Conservation (phyloP, 331 rosid species). For the Arachis monticola region DNA sequence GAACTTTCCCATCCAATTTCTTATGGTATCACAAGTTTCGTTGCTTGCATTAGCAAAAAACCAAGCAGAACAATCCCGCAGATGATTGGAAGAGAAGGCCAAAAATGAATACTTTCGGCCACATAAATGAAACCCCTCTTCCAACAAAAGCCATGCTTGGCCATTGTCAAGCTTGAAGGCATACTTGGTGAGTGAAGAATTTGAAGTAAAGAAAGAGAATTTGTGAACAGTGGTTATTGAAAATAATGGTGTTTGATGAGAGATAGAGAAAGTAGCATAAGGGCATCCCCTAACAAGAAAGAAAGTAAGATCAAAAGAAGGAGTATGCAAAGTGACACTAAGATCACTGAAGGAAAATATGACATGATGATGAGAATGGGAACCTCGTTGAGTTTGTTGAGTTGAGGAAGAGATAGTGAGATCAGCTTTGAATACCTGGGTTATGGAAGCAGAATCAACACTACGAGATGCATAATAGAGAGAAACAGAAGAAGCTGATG, state of each 20-base stretch:
- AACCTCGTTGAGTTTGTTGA: not conserved
- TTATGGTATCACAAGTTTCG: conserved; percentile 38
- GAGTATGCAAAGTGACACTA: not conserved
- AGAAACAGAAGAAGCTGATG: too few species aligned
- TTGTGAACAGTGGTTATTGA: too few species aligned
- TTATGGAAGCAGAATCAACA: conserved; percentile 40
- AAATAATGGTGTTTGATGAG: too few species aligned
- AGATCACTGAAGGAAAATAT: conserved; percentile 45
- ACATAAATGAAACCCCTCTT: conserved; percentile 70
- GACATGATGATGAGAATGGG: conserved; percentile 31
- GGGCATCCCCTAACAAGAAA: too few species aligned
- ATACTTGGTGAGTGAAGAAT: too few species aligned
- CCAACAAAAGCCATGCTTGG: conserved; percentile 39
- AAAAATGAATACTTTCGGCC: conserved; percentile 78
- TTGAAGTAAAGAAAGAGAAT: too few species aligned
- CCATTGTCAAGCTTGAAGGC: too few species aligned
- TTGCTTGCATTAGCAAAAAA: conserved; percentile 69
- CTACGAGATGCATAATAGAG: conserved; percentile 49
- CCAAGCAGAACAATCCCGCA: conserved; percentile 94
- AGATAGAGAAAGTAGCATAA: too few species aligned
- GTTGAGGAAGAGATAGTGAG: conserved; percentile 49
- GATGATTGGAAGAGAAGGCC: conserved; percentile 93
- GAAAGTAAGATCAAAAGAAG: too few species aligned
- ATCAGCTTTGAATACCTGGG: conserved; percentile 54
- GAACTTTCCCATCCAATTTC: conserved; percentile 84